Evolutionary conservation across 2,329 filamentous ascomycete genomes (phyloP), one percentile per base, ranked within the genome.

Genomic region (Elsinoe australis): DNA sequence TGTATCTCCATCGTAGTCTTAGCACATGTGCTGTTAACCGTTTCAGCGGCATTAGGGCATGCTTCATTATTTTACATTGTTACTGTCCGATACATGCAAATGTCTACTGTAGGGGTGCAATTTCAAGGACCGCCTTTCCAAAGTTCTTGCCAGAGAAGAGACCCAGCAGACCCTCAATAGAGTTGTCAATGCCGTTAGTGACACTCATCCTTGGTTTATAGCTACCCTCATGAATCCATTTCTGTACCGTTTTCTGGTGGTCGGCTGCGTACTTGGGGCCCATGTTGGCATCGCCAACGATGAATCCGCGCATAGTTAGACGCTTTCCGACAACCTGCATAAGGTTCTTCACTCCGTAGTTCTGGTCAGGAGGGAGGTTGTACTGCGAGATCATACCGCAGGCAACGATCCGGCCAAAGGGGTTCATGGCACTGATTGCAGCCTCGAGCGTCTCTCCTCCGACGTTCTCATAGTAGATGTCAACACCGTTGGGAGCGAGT

Each of bases 401-500:
- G 18, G 69, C 71, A 48, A 75, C 63, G 83, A 90, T 78, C 51
- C 86, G 73, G 17, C 84, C 86, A 49, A 71, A 76, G 34, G 64
- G 49, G 49, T 86, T 89, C 67, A 87, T 71, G 45, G 71, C 69
- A 19, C 74, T 69, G 39, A 88, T 65, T 0, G 81, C 80, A 31
- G 82, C 82, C 55, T 85, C 79, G 46, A 87, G 71, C 54, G 85
- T 80, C 64, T 85, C 82, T 31, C 83, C 85, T 15, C 85, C 85
- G 36, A 66, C 84, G 56, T 87, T 88, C 66, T 88, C 85, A 60
- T 82, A 89, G 70, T 87, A 87, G 61, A 88, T 87, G 59, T 94
- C 86, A 53, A 94, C 75, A 3, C 86, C 87, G 9, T 87, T 66
- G 0, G 86, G 85, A 0, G 84, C 84, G 14, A 92, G 73, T 50